These are phyloP conservation scores for Hansenula lynferdii DNA, from an alignment of 1,139 yeast genomes.

Conservation along the genomic window DNA sequence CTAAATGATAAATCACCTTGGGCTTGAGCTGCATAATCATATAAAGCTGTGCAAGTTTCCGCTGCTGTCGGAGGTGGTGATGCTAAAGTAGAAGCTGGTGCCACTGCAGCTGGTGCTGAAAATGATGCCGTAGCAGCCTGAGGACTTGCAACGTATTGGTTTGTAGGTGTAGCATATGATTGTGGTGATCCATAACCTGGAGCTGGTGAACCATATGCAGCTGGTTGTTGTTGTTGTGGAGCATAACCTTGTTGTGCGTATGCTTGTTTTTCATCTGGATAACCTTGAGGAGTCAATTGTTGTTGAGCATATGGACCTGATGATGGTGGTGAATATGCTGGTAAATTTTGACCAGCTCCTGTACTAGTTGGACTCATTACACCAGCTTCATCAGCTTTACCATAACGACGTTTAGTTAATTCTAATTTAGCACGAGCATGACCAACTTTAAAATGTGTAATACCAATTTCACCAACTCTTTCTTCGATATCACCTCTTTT, in stretches of 20 bases:
- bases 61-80: conserved; percentile 35
- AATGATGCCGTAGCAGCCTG: conserved; percentile 1
- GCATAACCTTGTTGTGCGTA: conserved; percentile 7
- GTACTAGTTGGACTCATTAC: conserved; percentile 23
- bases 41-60: conserved; percentile 68
- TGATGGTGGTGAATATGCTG: conserved; percentile 17
- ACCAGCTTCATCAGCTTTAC: conserved; percentile 40
- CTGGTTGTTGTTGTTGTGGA: conserved; percentile 8
- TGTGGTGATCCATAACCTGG: conserved; percentile 25
- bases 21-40: conserved; percentile 80
- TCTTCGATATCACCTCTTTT: conserved; percentile 93
- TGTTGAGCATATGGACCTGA: conserved; percentile 16
- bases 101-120: conserved; percentile 23
- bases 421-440: conserved; percentile 83
- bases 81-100: conserved; percentile 30
- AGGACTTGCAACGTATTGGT: conserved; percentile 9
- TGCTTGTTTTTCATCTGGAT: conserved; percentile 6
- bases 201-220: conserved; percentile 5
- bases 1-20: conserved; percentile 84
- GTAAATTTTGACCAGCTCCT: conserved; percentile 25
- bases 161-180: conserved; percentile 15
- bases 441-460: conserved; percentile 86
- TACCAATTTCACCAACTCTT: conserved; percentile 76
- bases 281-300: conserved; percentile 1
- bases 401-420: conserved; percentile 73